phyloP scores from a whole-genome alignment of 306 rosid species.

The Malus fusca region DNA sequence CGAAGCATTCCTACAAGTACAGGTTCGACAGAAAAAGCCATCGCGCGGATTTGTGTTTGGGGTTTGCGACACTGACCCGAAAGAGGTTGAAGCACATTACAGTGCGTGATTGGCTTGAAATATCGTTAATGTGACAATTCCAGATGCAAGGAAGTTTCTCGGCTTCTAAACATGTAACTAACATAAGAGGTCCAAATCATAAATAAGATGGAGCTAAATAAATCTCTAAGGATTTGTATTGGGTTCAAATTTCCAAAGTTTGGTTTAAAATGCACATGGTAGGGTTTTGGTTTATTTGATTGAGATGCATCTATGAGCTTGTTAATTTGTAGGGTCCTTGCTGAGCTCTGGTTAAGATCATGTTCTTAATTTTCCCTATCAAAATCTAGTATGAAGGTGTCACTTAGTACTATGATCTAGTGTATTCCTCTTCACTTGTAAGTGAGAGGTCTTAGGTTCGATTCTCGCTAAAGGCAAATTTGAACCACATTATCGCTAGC shows the following conservation, averaged over 20 bases:
- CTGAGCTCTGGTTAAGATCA: neutral
- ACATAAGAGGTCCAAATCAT: neutral
- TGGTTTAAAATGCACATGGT: constrained; percentile 13
- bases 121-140: no score
- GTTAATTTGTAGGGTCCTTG: constrained; percentile 6
- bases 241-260: neutral
- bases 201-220: neutral
- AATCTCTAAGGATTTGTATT: neutral
- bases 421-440: no score
- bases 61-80: constrained; percentile 57
- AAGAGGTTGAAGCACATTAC: constrained; percentile 31
- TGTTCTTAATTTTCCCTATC: neutral
- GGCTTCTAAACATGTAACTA: no score
- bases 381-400: neutral
- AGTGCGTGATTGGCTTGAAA: neutral
- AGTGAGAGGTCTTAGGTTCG: no score
- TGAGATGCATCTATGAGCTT: constrained; percentile 1
- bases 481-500: no score
- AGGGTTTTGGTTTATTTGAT: neutral
- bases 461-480: no score
- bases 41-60: constrained; percentile 39
- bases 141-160: no score
- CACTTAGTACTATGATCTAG: no score
- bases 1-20: neutral
- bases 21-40: neutral